Conservation (phyloP, 306 rosid species). For the Astragalus membranaceus region DNA sequence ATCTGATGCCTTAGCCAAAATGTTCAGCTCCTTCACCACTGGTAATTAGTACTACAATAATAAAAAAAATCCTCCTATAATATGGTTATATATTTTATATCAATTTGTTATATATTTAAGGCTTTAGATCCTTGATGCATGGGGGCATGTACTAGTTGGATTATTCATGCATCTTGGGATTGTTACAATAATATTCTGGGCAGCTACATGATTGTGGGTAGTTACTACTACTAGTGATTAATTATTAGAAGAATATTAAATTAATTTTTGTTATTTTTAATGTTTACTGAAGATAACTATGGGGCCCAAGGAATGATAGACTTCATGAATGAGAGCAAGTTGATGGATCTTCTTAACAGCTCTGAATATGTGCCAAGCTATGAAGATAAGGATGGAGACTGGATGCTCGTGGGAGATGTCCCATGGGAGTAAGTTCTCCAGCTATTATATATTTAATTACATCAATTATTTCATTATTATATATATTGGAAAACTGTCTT, state of each 20-base stretch:
- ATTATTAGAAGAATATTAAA: neutral
- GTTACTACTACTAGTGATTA: neutral
- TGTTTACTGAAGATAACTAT: constrained; percentile 54
- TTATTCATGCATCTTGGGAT: constrained; percentile 13
- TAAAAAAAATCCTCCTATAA: too few relatives aligned
- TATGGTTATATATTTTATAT: neutral
- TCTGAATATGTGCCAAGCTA: constrained; percentile 97
- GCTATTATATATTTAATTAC: neutral
- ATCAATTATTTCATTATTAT: too few relatives aligned
- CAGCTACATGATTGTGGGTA: neutral
- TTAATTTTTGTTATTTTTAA: neutral
- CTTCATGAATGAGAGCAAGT: constrained; percentile 97
- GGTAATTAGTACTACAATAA: constrained; percentile 33
- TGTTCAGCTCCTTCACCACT: constrained; percentile 97
- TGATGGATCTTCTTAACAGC: constrained; percentile 98
- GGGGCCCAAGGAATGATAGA: constrained; percentile 99
- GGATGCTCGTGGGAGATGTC: constrained; percentile 99
- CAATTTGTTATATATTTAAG: neutral
- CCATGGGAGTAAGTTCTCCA: constrained; percentile 88
- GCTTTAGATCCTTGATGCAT: constrained; percentile 20
- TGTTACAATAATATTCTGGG: constrained; percentile 10
- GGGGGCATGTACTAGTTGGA: constrained; percentile 1
- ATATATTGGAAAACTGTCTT: too few relatives aligned
- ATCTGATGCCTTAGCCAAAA: constrained; percentile 93
- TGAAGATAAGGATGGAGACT: constrained; percentile 99